Evolutionary conservation across 192 early-diverging fungal species (phyloP).

Genomic region (Mycoemilia scoparia): DNA sequence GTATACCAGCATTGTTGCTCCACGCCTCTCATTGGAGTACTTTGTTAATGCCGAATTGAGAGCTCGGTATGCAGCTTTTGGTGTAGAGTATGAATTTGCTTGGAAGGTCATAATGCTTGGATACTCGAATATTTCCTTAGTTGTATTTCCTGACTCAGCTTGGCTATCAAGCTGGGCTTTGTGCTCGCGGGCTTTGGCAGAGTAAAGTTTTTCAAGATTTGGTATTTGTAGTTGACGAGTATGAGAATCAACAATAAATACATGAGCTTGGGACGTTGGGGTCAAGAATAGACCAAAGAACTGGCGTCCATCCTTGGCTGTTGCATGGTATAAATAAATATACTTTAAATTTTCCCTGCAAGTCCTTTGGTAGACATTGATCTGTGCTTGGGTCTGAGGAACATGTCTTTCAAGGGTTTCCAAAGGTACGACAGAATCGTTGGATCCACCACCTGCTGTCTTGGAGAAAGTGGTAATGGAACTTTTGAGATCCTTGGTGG

Average conservation of each 20-base stretch:
- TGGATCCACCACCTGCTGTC: slow-evolving; percentile 5
- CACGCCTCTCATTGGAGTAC: slow-evolving; percentile 38
- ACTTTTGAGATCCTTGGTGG: slow-evolving; percentile 5
- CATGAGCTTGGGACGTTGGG: slow-evolving; percentile 25
- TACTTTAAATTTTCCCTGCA: slow-evolving; percentile 46
- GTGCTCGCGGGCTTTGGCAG: slow-evolving; percentile 20
- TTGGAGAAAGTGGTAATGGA: slow-evolving; percentile 10
- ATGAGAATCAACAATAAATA: slow-evolving; percentile 58
- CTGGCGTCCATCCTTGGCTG: slow-evolving; percentile 14
- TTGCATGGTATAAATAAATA: slow-evolving; percentile 63
- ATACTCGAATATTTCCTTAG: slow-evolving; percentile 21
- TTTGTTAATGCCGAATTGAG: slow-evolving; percentile 40
- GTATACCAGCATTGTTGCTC: slow-evolving; percentile 52
- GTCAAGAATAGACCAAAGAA: slow-evolving; percentile 58
- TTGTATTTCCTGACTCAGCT: slow-evolving; percentile 2
- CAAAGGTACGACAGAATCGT: slow-evolving; percentile 10
- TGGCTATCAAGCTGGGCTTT: not conserved
- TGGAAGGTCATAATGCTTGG: slow-evolving; percentile 14
- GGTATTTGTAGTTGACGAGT: slow-evolving; percentile 46
- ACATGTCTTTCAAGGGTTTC: slow-evolving; percentile 15
- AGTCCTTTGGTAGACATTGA: no score
- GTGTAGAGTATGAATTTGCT: slow-evolving; percentile 9
- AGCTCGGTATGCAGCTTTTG: slow-evolving; percentile 16
- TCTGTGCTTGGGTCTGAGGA: slow-evolving; percentile 5
- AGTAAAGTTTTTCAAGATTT: slow-evolving; percentile 47